phyloP scores from a whole-genome alignment of 1,139 yeast genomes.

The Scheffersomyces cryptocercus region DNA sequence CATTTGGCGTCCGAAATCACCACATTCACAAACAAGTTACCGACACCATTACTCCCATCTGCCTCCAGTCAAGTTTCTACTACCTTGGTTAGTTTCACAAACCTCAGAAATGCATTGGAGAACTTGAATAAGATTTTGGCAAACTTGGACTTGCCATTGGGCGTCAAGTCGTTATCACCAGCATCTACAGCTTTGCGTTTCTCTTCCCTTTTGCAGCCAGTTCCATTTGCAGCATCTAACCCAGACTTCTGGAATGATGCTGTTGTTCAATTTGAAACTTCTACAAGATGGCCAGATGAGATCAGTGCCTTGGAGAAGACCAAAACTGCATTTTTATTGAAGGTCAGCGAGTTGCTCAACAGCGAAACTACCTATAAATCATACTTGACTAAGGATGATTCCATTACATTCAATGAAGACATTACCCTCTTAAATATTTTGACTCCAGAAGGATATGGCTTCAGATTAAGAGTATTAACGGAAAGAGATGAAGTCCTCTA shows the following conservation, averaged over 20 bases:
- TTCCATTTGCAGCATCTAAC: slow-evolving; percentile 74
- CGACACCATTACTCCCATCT: slow-evolving; percentile 61
- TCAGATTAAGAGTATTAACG: slow-evolving; percentile 68
- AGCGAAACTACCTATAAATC: slow-evolving; percentile 56
- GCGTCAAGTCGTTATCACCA: slow-evolving; percentile 70
- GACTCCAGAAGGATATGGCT: slow-evolving; percentile 88
- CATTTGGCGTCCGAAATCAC: slow-evolving; percentile 42
- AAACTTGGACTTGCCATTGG: slow-evolving; percentile 65
- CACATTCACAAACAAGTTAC: slow-evolving; percentile 52
- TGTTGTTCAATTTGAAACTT: slow-evolving; percentile 82
- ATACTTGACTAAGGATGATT: slow-evolving; percentile 61
- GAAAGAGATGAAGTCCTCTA: slow-evolving; percentile 81
- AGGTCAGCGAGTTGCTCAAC: slow-evolving; percentile 60
- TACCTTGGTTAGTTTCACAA: slow-evolving; percentile 54
- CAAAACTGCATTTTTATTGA: slow-evolving; percentile 83
- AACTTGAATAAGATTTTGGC: slow-evolving; percentile 55
- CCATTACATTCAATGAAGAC: slow-evolving; percentile 64
- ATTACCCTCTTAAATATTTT: slow-evolving; percentile 63
- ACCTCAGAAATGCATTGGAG: slow-evolving; percentile 66
- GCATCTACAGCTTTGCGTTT: slow-evolving; percentile 71
- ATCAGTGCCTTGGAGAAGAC: slow-evolving; percentile 80
- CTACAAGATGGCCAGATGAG: slow-evolving; percentile 96
- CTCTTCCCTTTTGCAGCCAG: slow-evolving; percentile 76
- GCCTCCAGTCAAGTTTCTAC: slow-evolving; percentile 54
- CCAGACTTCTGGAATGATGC: slow-evolving; percentile 83